Percentiles rank a stretch among this genome's conserved stretches.
phyloP scores from a whole-genome alignment of 148 eudicot genomes.

The Heliamphora exappendiculata region DNA sequence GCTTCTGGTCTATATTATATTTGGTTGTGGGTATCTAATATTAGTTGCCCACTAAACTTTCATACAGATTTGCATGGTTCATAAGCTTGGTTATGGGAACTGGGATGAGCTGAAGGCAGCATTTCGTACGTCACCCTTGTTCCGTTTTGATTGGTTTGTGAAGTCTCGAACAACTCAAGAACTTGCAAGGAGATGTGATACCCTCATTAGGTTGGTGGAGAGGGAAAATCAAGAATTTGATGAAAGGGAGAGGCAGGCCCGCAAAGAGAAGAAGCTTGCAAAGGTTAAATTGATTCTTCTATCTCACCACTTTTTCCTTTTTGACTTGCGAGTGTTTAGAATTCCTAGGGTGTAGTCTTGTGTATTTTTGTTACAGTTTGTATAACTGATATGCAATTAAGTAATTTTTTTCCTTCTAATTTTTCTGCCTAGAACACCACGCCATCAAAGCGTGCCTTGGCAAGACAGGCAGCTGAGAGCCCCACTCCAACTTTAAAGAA shows the following conservation, averaged over 20 bases:
- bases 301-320: not conserved
- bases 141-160: constrained; percentile 96
- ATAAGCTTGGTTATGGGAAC: constrained; percentile 95
- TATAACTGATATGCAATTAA: not conserved
- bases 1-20: not conserved
- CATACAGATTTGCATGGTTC: constrained; percentile 86
- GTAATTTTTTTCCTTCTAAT: not conserved
- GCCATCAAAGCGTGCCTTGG: constrained; percentile 65
- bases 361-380: not conserved
- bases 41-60: not conserved
- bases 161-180: constrained; percentile 98
- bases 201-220: constrained; percentile 82
- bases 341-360: not conserved
- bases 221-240: constrained; percentile 94
- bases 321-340: not conserved
- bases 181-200: constrained; percentile 95
- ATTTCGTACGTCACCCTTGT: constrained; percentile 80
- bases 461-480: constrained; percentile 66
- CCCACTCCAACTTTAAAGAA: constrained; percentile 56
- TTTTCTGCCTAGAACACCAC: constrained; percentile 36
- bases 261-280: constrained; percentile 93
- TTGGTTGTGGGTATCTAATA: not conserved
- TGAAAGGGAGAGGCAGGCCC: constrained; percentile 96
- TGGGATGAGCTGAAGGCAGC: constrained; percentile 99
- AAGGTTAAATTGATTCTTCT: constrained; percentile 42